These are phyloP conservation scores for Naganishia kalamii DNA, from an alignment of 768 basidiomycete species.

Conservation along the genomic window DNA sequence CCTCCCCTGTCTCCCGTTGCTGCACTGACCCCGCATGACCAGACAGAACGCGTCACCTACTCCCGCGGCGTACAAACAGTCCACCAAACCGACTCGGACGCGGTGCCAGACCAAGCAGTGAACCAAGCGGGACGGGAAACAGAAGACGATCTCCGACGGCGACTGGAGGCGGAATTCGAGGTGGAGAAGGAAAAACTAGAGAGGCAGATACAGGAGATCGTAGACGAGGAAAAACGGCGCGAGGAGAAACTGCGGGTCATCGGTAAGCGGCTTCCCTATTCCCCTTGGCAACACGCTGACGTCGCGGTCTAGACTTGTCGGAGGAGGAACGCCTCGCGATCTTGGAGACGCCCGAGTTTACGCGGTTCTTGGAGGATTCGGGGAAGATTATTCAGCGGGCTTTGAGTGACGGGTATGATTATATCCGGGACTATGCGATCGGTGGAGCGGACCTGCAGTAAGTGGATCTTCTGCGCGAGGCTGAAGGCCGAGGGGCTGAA, in stretches of 20 bases:
- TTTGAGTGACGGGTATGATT: constrained; percentile 90
- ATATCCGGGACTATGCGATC: constrained; percentile 92
- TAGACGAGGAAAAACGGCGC: constrained; percentile 32
- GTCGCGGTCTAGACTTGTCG: constrained; percentile 74
- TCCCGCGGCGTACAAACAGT: constrained; percentile 46
- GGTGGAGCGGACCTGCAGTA: constrained; percentile 76
- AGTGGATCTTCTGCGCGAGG: constrained; percentile 35
- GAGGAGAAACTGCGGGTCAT: constrained; percentile 24
- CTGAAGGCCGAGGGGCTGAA: background rate
- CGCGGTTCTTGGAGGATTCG: constrained; percentile 88
- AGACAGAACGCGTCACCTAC: constrained; percentile 37
- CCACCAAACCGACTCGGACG: constrained; percentile 37
- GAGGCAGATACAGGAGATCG: constrained; percentile 54
- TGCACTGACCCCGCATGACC: background rate
- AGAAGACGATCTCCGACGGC: constrained; percentile 70
- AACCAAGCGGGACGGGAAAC: constrained; percentile 44
- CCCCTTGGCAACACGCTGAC: too few species aligned
- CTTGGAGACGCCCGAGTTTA: constrained; percentile 78
- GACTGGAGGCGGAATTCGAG: constrained; percentile 71
- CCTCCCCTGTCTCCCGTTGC: background rate
- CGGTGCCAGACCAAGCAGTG: constrained; percentile 48
- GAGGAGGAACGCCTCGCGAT: constrained; percentile 79
- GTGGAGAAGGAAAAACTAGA: constrained; percentile 80
- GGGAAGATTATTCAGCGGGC: constrained; percentile 93
- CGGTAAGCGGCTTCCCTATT: too few species aligned